A percentile compares a stretch with the other conserved stretches of the same genome.
Conservation (phyloP, 768 basidiomycete genomes). For the Chalciporus pseudorubinellus region DNA sequence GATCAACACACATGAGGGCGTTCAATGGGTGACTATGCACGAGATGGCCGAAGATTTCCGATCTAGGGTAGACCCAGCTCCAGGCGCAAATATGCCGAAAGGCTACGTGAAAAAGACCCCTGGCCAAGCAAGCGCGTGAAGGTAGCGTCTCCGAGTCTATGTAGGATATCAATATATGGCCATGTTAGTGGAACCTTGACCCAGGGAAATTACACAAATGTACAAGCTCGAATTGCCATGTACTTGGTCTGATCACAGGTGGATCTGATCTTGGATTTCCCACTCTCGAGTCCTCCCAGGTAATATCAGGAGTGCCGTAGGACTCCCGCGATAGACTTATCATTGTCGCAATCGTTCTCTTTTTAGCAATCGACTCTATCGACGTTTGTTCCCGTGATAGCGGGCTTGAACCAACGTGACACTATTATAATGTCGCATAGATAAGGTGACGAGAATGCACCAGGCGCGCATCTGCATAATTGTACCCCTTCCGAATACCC, state of each 20-base stretch:
- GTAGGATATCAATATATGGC: constrained; percentile 1
- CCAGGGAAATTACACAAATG: neutral
- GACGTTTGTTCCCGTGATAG: neutral
- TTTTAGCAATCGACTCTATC: neutral
- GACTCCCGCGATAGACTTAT: neutral
- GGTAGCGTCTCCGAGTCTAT: neutral
- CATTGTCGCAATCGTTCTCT: neutral
- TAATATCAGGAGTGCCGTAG: constrained; percentile 3
- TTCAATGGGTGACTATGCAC: constrained; percentile 70
- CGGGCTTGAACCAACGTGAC: neutral
- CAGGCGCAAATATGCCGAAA: constrained; percentile 55
- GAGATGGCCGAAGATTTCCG: constrained; percentile 67
- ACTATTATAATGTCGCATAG: constrained; percentile 4
- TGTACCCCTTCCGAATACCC: too few species aligned
- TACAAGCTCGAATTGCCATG: neutral
- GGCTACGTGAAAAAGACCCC: constrained; percentile 29
- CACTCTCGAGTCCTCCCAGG: neutral
- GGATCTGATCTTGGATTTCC: too few species aligned
- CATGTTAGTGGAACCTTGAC: neutral
- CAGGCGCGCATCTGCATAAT: too few species aligned
- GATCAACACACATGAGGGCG: constrained; percentile 65
- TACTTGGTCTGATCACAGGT: too few species aligned
- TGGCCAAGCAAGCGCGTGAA: neutral
- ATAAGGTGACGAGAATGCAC: constrained; percentile 3
- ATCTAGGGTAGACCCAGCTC: constrained; percentile 44